A percentile compares a stretch with the other conserved stretches of the same genome.
Evolutionary conservation across 2,329 filamentous ascomycete genomes (phyloP).

Genomic region (Aquanectria penicillioides): DNA sequence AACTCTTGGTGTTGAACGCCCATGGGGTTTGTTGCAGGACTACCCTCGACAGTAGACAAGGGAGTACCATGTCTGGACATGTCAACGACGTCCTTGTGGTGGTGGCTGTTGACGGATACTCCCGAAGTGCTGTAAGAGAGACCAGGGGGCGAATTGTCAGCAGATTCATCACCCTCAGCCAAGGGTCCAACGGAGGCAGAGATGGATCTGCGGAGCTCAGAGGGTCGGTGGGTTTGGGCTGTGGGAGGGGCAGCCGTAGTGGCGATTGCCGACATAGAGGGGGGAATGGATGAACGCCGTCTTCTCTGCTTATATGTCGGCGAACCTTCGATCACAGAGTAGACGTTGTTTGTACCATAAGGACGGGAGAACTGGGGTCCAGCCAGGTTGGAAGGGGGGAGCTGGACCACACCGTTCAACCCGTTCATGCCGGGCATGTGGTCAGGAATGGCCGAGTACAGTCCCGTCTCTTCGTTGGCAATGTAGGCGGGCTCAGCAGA

Average conservation of each 20-base stretch:
- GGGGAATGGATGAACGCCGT: slow-evolving; percentile 91
- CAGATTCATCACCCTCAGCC: slow-evolving; percentile 80
- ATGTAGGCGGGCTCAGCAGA: slow-evolving; percentile 94
- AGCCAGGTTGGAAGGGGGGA: slow-evolving; percentile 85
- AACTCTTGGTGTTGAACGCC: slow-evolving; percentile 79
- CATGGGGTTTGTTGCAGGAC: slow-evolving; percentile 77
- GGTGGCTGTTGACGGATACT: slow-evolving; percentile 70
- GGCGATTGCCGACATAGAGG: slow-evolving; percentile 75
- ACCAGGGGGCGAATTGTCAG: slow-evolving; percentile 81
- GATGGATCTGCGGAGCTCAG: slow-evolving; percentile 90
- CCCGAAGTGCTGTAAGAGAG: slow-evolving; percentile 77
- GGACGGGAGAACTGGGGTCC: slow-evolving; percentile 82
- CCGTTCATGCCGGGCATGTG: slow-evolving; percentile 76
- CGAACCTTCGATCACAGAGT: slow-evolving; percentile 96
- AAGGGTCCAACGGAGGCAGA: slow-evolving; percentile 87
- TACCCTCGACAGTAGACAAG: slow-evolving; percentile 83
- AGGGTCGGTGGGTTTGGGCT: slow-evolving; percentile 77
- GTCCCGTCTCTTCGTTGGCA: slow-evolving; percentile 94
- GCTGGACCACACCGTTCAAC: slow-evolving; percentile 89
- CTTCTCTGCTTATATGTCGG: slow-evolving; percentile 98
- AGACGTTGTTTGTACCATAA: slow-evolving; percentile 81
- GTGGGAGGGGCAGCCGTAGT: slow-evolving; percentile 73
- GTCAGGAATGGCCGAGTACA: slow-evolving; percentile 95
- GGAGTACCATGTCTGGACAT: slow-evolving; percentile 94
- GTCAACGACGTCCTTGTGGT: slow-evolving; percentile 83